A percentile compares a stretch with the other conserved stretches of the same genome.
Conservation (phyloP, 257 asterid genomes). For the Solanum peruvianum region DNA sequence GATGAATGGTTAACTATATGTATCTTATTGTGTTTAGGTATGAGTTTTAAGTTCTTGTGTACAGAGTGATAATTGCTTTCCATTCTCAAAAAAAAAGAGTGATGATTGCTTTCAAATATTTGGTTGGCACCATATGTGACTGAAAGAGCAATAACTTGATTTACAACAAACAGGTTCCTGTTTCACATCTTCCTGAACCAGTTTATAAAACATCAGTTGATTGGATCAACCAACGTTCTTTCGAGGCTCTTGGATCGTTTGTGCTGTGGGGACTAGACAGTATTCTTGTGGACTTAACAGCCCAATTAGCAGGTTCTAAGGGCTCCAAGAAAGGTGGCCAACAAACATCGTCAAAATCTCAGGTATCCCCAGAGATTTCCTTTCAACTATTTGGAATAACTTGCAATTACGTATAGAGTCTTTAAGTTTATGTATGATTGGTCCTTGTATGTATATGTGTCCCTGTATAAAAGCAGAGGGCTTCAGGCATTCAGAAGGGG, state of each 20-base stretch:
- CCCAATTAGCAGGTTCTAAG: conserved; percentile 46
- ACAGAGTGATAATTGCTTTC: not conserved
- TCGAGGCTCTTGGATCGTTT: conserved; percentile 57
- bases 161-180: conserved; percentile 47
- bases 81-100: too few species aligned
- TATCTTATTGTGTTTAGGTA: not conserved
- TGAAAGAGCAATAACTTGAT: not conserved
- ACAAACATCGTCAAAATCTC: conserved; percentile 63
- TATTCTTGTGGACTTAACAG: conserved; percentile 54
- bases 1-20: not conserved
- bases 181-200: conserved; percentile 51
- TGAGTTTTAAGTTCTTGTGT: not conserved
- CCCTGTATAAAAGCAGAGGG: not conserved
- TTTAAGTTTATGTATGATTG: not conserved
- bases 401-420: not conserved
- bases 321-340: conserved; percentile 58
- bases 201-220: conserved; percentile 70
- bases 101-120: not conserved
- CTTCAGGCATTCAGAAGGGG: not conserved
- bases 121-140: not conserved
- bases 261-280: conserved; percentile 68
- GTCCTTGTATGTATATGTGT: not conserved
- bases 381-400: not conserved
- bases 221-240: conserved; percentile 67
- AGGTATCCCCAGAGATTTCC: conserved; percentile 27